These are phyloP conservation scores for Metschnikowia colocasiae DNA, from an alignment of 805 yeast species.

Conservation along the genomic window DNA sequence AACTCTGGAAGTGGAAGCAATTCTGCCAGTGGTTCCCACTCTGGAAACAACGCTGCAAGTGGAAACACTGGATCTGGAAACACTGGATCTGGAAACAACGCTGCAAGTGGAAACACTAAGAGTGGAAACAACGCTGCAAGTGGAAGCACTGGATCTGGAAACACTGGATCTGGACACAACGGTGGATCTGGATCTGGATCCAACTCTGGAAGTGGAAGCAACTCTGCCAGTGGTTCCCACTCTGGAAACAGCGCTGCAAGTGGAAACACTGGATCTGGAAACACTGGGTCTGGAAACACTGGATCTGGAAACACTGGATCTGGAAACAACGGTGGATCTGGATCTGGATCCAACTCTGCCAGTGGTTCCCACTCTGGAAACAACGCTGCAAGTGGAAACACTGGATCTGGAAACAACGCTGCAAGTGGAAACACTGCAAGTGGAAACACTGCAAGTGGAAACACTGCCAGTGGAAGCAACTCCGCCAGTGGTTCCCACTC, in stretches of 20 bases:
- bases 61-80: slow-evolving; percentile 23
- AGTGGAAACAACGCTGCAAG: background rate
- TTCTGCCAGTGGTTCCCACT: too few species aligned
- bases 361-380: background rate
- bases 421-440: background rate
- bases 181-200: background rate
- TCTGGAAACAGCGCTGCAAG: background rate
- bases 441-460: background rate
- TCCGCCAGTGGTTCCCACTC: background rate
- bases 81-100: slow-evolving; percentile 12
- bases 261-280: slow-evolving; percentile 4
- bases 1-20: too few species aligned
- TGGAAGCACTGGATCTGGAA: slow-evolving; percentile 2
- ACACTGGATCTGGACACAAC: slow-evolving; percentile 1
- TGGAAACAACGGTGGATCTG: background rate
- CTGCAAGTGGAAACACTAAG: background rate
- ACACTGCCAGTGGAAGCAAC: background rate
- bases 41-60: too few species aligned
- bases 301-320: slow-evolving; percentile 4
- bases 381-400: background rate
- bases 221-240: background rate
- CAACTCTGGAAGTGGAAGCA: background rate
- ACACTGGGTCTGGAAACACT: background rate
- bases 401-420: background rate
- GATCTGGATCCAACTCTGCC: background rate